Evolutionary conservation across 352 stramenopile species (phyloP).

Genomic region (Pythium utonaiense): DNA sequence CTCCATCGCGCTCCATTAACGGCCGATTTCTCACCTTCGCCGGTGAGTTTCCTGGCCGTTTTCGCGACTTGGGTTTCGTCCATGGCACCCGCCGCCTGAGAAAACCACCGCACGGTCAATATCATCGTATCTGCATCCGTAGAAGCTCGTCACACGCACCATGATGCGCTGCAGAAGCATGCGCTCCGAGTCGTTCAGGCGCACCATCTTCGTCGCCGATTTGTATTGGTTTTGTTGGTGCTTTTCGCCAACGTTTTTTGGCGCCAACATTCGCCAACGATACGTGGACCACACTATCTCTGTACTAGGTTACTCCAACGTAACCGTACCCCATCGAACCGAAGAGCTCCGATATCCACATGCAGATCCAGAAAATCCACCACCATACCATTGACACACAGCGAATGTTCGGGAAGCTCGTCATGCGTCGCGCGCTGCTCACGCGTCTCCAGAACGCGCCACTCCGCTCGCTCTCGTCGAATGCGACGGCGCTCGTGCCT

Average conservation of each 20-base stretch:
- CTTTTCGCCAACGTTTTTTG: conserved; percentile 11
- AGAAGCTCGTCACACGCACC: conserved; percentile 24
- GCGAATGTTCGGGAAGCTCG: conserved; percentile 17
- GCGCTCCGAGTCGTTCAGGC: conserved; percentile 56
- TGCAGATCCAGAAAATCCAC: background rate
- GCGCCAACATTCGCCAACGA: conserved; percentile 1
- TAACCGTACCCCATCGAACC: background rate
- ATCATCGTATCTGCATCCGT: background rate
- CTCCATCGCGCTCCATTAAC: too few relatives aligned
- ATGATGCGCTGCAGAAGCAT: conserved; percentile 79
- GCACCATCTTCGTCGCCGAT: conserved; percentile 27
- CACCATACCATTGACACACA: background rate
- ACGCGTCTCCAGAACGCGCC: background rate
- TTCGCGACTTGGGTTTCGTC: conserved; percentile 56
- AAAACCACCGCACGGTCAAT: background rate
- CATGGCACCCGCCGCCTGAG: conserved; percentile 58
- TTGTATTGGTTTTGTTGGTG: background rate
- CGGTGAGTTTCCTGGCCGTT: conserved; percentile 54
- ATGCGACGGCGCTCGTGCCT: conserved; percentile 4
- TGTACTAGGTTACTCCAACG: background rate
- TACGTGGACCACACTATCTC: background rate
- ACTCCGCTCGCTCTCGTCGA: background rate
- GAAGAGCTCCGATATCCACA: background rate
- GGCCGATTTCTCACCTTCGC: conserved; percentile 49
- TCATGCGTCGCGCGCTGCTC: background rate